phyloP scores from a whole-genome alignment of 331 rosid species.

The Saraca asoca region DNA sequence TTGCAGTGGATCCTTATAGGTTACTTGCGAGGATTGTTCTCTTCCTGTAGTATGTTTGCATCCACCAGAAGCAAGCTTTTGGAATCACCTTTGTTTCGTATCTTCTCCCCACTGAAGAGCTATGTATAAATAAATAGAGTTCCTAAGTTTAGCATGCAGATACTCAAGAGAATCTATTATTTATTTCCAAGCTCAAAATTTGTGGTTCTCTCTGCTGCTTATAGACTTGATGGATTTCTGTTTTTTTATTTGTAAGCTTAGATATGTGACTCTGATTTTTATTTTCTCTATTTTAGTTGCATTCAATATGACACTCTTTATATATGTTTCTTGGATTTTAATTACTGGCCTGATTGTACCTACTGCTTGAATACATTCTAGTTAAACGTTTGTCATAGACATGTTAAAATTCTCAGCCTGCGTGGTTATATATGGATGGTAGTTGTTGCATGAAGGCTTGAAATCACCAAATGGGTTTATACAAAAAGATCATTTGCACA shows the following conservation, averaged over 20 bases:
- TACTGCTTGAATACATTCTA: no score
- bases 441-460: no score
- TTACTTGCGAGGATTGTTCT: constrained; percentile 16
- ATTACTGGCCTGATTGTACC: no score
- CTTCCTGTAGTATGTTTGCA: constrained; percentile 1
- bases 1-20: constrained; percentile 41
- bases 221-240: constrained; percentile 39
- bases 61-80: constrained; percentile 24
- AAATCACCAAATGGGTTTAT: no score
- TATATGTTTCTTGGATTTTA: constrained; percentile 3
- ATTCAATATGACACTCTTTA: constrained; percentile 29
- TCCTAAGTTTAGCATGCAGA: constrained; percentile 24
- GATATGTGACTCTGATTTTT: constrained; percentile 25
- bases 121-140: constrained; percentile 23
- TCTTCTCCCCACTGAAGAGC: background rate
- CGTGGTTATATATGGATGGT: no score
- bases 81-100: constrained; percentile 21
- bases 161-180: constrained; percentile 22
- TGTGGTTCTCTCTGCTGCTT: constrained; percentile 29
- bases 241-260: constrained; percentile 34
- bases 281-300: constrained; percentile 17
- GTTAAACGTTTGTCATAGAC: background rate
- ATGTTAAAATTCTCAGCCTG: no score
- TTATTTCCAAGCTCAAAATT: constrained; percentile 27
- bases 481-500: no score